Base-by-base conservation (phyloP, 139 green algal genomes). In the Chlorokybus atmophyticus region DNA sequence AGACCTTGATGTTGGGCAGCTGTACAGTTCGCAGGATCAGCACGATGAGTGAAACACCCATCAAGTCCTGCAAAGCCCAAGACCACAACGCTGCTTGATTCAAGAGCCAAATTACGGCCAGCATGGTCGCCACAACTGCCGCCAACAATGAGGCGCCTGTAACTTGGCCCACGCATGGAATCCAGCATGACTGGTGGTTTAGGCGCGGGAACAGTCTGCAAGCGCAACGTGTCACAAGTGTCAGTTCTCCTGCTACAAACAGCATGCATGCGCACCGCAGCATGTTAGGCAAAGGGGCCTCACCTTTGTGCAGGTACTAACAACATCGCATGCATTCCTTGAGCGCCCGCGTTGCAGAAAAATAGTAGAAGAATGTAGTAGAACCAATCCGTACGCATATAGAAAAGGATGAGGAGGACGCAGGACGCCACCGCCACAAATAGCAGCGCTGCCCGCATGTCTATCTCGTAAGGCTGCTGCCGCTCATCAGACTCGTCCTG, bases 1-100 rank as follows among this genome's bases (percentile, higher is more conserved):
- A 68, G 27, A 71, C 57, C 67, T 75, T 76, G 30, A 82, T 44
- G 51, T 63, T 77, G n/a, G 71, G 70, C 8, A 94, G 54, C 1
- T 65, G 55, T n/a, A 89, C 61, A 7, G 76, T 70, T 8, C 74
- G 61, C 32, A 94, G 66, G 2, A 92, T 57, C 24, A 83, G 42
- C 28, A 87, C 44, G 55, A 89, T 81, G 31, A 94, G 52, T 29
- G 51, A 29, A 21, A 62, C 3, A 4, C 60, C 60, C 44, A 67
- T 53, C 8, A 59, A 29, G 26, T 67, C 50, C 48, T 67, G 59
- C 14, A 67, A 44, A 4, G 59, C 26, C 59, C 59, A 67, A 3
- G 59, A 35, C 59, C 26, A 35, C 17, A 8, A 5, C 10, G 17
- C 17, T 6, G 26, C 23, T 26, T n/a, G n/a, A 4, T 10, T 41